Base-by-base conservation (phyloP, 495 filamentous ascomycete species). In the Penicillium desertorum region DNA sequence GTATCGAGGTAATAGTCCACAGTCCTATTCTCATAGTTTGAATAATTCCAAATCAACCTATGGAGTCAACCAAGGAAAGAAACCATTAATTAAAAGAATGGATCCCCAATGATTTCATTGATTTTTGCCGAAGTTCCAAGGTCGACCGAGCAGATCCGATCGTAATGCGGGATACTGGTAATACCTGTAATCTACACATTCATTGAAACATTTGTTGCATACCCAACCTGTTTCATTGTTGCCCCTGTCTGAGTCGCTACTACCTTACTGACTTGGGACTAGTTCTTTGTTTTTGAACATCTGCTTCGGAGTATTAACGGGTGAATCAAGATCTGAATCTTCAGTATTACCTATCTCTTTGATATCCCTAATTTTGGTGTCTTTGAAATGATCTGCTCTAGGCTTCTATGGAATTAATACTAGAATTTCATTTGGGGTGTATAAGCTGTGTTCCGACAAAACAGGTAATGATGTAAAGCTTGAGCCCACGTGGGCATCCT, bases 51-150 rank as follows among this genome's bases (percentile, higher is more conserved):
- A 58, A 45, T 51, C 46, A 23, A 42, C 3, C 30, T 27, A 46
- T 48, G 27, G 45, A 22, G 45, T 17, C 16, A 30, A 46, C 45
- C 25, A 44, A 27, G 19, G 42, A 51, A 51, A 47, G 17, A n/a
- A 51, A 44, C 4, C 23, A 48, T 19, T 34, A 50, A 34, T 51
- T 34, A 20, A 34, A 36, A 29, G 7, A 29, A 53, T 50, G 52
- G 42, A 46, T 44, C 45, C 16, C 36, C 64, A 46, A 67, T 67
- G 59, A 67, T 65, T 60, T 62, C 59, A 67, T 56, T 57, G 54
- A 34, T 45, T 50, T 17, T 20, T 29, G 12, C 27, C 39, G 10
- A 4, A 2, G 48, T 53, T 46, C 61, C 56, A 55, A 39, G 57
- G 57, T 30, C 42, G 46, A 27, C 58, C 59, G 64, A 61, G 61